Conservation (phyloP, 208 protist species). For the Leishmania lainsoni region DNA sequence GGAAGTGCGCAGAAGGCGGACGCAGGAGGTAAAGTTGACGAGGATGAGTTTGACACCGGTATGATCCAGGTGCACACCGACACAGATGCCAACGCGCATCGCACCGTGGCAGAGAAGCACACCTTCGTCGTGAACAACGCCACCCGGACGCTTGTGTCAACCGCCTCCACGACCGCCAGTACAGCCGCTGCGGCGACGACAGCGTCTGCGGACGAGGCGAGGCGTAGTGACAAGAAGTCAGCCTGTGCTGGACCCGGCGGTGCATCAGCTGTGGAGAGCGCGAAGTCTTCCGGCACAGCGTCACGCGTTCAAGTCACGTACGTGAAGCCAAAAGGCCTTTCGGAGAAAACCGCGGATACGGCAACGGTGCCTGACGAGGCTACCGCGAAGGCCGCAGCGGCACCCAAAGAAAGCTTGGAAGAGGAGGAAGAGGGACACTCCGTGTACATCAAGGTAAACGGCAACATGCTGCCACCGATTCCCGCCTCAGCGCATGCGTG, state of each 20-base stretch:
- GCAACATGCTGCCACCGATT: slow-evolving; percentile 39
- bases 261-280: background rate
- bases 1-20: background rate
- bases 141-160: slow-evolving; percentile 17
- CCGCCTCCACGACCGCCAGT: background rate
- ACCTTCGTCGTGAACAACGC: slow-evolving; percentile 29
- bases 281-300: background rate
- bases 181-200: background rate
- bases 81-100: slow-evolving; percentile 20
- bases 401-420: background rate
- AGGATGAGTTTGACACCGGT: slow-evolving; percentile 24
- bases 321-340: background rate
- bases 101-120: slow-evolving; percentile 17
- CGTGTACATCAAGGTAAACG: slow-evolving; percentile 41
- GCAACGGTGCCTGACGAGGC: background rate
- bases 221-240: background rate
- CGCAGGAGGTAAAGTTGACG: background rate
- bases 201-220: background rate
- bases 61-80: slow-evolving; percentile 37
- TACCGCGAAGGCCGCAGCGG: background rate
- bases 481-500: slow-evolving; percentile 57
- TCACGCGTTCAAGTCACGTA: slow-evolving; percentile 34
- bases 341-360: background rate
- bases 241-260: background rate
- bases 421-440: slow-evolving; percentile 12